Evolutionary conservation across 2,329 filamentous ascomycete species (phyloP).

Genomic region (Microsporum ferrugineum): DNA sequence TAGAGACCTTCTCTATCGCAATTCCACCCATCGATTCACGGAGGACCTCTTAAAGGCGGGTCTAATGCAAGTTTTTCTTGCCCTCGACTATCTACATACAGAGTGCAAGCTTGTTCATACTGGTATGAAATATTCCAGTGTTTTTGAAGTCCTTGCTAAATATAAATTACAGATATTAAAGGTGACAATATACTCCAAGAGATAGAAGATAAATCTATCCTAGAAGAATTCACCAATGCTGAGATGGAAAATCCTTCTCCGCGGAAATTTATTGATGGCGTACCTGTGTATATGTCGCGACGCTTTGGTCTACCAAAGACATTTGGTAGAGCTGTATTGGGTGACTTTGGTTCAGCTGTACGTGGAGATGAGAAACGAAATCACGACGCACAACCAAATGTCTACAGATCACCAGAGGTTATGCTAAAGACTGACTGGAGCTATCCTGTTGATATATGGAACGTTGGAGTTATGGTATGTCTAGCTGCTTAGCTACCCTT

Average conservation of each 20-base stretch:
- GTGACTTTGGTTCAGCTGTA: slow-evolving; percentile 31
- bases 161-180: slow-evolving; percentile 30
- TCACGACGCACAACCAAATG: slow-evolving; percentile 35
- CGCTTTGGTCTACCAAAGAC: slow-evolving; percentile 23
- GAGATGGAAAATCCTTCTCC: slow-evolving; percentile 30
- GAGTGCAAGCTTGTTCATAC: slow-evolving; percentile 38
- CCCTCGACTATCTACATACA: slow-evolving; percentile 34
- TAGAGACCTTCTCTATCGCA: slow-evolving; percentile 28
- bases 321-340: slow-evolving; percentile 26
- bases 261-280: slow-evolving; percentile 25
- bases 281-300: slow-evolving; percentile 28
- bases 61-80: slow-evolving; percentile 30
- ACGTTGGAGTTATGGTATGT: slow-evolving; percentile 39
- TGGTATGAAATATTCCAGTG: slow-evolving; percentile 21
- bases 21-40: slow-evolving; percentile 29
- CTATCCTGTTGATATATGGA: slow-evolving; percentile 43
- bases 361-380: slow-evolving; percentile 28
- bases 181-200: slow-evolving; percentile 33
- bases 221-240: slow-evolving; percentile 25
- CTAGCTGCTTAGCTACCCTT: background rate
- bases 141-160: background rate
- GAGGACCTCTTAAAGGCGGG: slow-evolving; percentile 29
- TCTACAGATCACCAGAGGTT: slow-evolving; percentile 32
- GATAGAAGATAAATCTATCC: slow-evolving; percentile 27
- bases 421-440: slow-evolving; percentile 37